Conservation (phyloP, 148 eudicot species). For the Vaccinium corymbosum region DNA sequence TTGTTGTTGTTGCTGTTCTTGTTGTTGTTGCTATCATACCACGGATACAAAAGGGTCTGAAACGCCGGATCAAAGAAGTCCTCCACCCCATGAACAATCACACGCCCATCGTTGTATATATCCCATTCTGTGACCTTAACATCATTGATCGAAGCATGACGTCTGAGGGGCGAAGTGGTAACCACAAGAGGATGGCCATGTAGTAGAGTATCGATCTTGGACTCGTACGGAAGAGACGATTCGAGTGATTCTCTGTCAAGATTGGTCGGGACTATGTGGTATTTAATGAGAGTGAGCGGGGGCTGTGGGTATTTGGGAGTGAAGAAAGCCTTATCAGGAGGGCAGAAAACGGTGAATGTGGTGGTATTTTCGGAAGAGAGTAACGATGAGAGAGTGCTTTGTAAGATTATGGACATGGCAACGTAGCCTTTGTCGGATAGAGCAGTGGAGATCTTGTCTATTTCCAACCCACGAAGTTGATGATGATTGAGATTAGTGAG, state of each 20-base stretch:
- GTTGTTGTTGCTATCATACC: not conserved
- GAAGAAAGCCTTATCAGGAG: not conserved
- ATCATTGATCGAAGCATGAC: not conserved
- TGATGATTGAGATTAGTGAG: not conserved
- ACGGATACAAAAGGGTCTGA: slow-evolving; percentile 1
- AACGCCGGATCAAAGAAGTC: slow-evolving; percentile 4
- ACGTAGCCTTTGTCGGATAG: not conserved
- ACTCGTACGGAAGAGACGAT: not conserved
- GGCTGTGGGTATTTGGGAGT: not conserved
- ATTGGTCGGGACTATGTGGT: not conserved
- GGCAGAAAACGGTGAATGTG: not conserved
- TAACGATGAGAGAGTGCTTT: not conserved
- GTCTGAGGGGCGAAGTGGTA: not conserved
- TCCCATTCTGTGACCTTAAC: no score
- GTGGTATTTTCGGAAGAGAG: not conserved
- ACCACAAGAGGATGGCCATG: not conserved
- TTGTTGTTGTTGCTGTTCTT: no score
- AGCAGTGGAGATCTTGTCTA: not conserved
- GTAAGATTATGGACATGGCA: not conserved
- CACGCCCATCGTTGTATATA: not conserved
- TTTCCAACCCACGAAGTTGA: not conserved
- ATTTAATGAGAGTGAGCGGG: not conserved
- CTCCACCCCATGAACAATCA: not conserved
- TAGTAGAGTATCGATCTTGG: not conserved
- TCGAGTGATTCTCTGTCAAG: not conserved